Base-by-base conservation (phyloP, 768 basidiomycete species). In the Lentinula boryana region DNA sequence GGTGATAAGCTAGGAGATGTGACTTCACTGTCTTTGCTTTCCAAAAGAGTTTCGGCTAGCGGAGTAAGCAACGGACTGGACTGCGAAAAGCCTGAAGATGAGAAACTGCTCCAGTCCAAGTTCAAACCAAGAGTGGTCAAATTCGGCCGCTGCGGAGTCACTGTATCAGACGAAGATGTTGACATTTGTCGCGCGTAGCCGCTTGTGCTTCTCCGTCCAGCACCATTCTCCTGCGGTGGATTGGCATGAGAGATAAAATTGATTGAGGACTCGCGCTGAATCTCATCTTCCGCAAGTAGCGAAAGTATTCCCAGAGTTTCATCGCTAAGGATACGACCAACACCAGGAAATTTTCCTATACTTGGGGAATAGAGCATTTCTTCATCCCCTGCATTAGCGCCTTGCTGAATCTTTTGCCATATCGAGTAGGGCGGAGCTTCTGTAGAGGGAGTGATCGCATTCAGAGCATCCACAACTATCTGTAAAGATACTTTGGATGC, bases 71-170 rank as follows among this genome's bases (percentile, higher is more conserved):
- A 67, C 9, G 76, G 68, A 5, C 75, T 71, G 0, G 74, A 65
- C 44, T 80, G 75, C 12, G 81, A 69, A 69, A 88, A 92, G 3
- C 90, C 90, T 0, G 81, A 74, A 1, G 80, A 72, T 0, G 88
- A 85, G 70, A 92, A 91, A 41, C 85, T 81, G 5, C 77, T 69
- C 90, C 90, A 92, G 65, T 89, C 87, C 51, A 77, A 66, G 74
- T 63, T 43, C 15, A 23, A 12, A 15, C 15, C 35, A 33, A 51
- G 50, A 35, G 9, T 51, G 13, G 33, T 43, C 6, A 31, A 27
- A n/a, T 21, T 56, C 23, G 55, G 38, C 41, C 23, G 55, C 21
- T 56, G 55, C 5, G 5, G 4, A 15, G 27, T 56, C 9, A 10
- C 21, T 4, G 36, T 32, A 40, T 56, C 55, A 5, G 40, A 41